phyloP scores from a whole-genome alignment of 179 eudicot genomes.

The Dionaea muscipula region DNA sequence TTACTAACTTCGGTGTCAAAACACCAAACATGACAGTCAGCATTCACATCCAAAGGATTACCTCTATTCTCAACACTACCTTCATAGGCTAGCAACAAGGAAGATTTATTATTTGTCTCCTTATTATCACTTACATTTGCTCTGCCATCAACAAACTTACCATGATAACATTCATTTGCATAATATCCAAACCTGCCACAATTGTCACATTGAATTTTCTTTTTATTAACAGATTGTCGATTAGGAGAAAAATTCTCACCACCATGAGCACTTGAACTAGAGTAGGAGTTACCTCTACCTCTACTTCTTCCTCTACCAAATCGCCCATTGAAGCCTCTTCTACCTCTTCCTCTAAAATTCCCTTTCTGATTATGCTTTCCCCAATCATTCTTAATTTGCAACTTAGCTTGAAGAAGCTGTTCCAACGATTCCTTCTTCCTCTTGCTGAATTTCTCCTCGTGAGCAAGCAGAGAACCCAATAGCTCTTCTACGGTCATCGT shows the following conservation, averaged over 20 bases:
- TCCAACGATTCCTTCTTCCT: background rate
- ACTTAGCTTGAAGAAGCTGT: slow-evolving; percentile 9
- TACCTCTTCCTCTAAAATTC: too few relatives aligned
- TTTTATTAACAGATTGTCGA: too few relatives aligned
- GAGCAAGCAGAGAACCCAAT: slow-evolving; percentile 3
- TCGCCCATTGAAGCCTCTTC: background rate
- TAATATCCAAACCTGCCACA: too few relatives aligned
- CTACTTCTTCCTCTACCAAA: slow-evolving; percentile 1
- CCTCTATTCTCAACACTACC: background rate
- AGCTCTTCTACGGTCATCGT: too few relatives aligned
- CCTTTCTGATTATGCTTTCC: background rate
- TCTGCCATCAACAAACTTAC: too few relatives aligned
- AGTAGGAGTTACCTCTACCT: too few relatives aligned
- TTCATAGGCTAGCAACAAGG: too few relatives aligned
- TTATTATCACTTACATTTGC: too few relatives aligned
- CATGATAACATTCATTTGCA: too few relatives aligned
- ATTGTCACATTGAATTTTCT: background rate
- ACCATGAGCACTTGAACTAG: too few relatives aligned
- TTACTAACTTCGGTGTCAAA: slow-evolving; percentile 16
- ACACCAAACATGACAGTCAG: slow-evolving; percentile 2
- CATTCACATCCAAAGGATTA: background rate
- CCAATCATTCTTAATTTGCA: background rate
- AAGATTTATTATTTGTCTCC: too few relatives aligned
- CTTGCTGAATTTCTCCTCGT: slow-evolving; percentile 5
- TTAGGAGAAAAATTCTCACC: background rate